Percentiles rank a stretch among this genome's conserved stretches.
phyloP scores from a whole-genome alignment of 2,329 filamentous ascomycete genomes.

The Sporothrix protearum region DNA sequence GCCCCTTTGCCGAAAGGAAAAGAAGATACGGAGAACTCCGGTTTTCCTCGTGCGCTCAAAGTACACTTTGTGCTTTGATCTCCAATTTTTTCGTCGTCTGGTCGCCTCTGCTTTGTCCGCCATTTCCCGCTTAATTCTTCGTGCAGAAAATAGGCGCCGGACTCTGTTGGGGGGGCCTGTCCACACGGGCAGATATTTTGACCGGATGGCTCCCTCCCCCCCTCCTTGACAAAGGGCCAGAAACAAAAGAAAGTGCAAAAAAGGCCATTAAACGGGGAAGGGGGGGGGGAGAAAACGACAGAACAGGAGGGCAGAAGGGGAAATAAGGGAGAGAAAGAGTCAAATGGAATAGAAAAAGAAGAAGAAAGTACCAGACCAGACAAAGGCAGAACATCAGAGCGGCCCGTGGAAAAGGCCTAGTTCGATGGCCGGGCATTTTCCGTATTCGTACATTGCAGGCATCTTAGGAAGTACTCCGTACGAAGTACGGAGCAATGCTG shows the following conservation, averaged over 20 bases:
- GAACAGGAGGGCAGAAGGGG: neutral
- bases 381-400: neutral
- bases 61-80: neutral
- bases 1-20: neutral
- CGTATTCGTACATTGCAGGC: neutral
- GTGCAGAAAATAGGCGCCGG: conserved; percentile 12
- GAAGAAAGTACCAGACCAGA: neutral
- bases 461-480: neutral
- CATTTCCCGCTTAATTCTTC: conserved; percentile 6
- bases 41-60: neutral
- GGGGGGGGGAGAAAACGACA: no score
- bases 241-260: neutral
- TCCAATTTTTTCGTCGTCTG: neutral
- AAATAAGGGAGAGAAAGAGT: neutral
- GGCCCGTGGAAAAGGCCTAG: conserved; percentile 7
- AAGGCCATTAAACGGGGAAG: no score
- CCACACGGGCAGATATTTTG: conserved; percentile 8
- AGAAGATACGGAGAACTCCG: neutral
- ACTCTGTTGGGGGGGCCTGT: conserved; percentile 3
- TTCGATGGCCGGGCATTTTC: conserved; percentile 1
- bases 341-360: neutral
- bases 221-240: neutral
- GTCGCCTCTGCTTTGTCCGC: conserved; percentile 6
- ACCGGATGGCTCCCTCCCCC: neutral
- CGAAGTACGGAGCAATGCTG: neutral